These are phyloP conservation scores for Pelagophyceae sp. DNA, from an alignment of 352 stramenopile genomes.

Conservation along the genomic window DNA sequence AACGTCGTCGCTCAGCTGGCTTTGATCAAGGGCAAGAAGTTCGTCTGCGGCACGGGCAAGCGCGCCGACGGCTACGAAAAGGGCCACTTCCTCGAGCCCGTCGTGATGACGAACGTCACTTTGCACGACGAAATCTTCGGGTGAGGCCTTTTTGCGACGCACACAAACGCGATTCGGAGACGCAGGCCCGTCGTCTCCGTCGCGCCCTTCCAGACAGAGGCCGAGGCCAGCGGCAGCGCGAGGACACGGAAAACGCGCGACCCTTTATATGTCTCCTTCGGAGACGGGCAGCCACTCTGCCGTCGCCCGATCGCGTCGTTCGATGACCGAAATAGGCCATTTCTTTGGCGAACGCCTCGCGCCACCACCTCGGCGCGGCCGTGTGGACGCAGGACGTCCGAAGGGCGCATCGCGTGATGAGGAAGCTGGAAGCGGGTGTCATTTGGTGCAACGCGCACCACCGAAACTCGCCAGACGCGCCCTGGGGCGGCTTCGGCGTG, in stretches of 20 bases:
- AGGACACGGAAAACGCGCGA: too few relatives aligned
- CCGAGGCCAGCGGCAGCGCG: conserved; percentile 61
- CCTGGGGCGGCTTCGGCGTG: conserved; percentile 32
- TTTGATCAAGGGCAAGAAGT: too few relatives aligned
- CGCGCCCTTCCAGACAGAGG: conserved; percentile 69
- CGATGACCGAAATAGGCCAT: too few relatives aligned
- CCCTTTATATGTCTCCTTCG: too few relatives aligned
- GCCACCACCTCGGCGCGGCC: conserved; percentile 63
- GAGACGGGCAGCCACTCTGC: conserved; percentile 36
- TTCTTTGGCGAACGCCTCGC: conserved; percentile 56
- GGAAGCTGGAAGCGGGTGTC: conserved; percentile 59
- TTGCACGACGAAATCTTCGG: conserved; percentile 52
- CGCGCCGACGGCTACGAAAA: too few relatives aligned
- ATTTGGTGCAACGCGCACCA: conserved; percentile 81
- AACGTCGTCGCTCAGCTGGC: conserved; percentile 55
- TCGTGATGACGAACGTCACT: too few relatives aligned
- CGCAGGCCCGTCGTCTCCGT: conserved; percentile 68
- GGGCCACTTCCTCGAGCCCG: too few relatives aligned
- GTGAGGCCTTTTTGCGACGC: too few relatives aligned
- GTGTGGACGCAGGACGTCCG: conserved; percentile 70
- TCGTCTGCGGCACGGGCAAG: too few relatives aligned
- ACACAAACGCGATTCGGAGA: too few relatives aligned
- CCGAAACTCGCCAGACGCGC: conserved; percentile 44
- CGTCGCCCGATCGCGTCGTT: conserved; percentile 5
- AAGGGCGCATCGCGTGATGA: conserved; percentile 60